A percentile compares a stretch with the other conserved stretches of the same genome.
These are phyloP conservation scores for Pigoraptor vietnamica DNA, from an alignment of 78 protist genomes.

Conservation along the genomic window DNA sequence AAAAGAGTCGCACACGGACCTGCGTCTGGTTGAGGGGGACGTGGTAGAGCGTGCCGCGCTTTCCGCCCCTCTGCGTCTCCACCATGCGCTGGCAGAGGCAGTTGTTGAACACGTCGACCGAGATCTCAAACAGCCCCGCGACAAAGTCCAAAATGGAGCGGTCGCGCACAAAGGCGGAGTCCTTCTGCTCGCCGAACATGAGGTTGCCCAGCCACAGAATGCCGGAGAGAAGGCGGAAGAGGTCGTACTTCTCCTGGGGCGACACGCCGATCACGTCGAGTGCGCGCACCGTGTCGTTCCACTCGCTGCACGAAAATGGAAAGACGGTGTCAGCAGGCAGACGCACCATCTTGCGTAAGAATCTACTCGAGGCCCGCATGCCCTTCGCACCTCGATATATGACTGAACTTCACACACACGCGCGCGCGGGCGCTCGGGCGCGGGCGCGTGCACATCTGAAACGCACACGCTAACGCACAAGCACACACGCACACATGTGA, in stretches of 20 bases:
- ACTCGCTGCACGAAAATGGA: background rate
- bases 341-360: no score
- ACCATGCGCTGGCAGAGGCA: constrained; percentile 6
- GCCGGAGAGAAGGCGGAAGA: constrained; percentile 31
- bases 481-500: background rate
- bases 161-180: background rate
- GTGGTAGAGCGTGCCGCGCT: constrained; percentile 13
- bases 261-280: constrained; percentile 31
- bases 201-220: constrained; percentile 42
- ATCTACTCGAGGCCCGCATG: no score
- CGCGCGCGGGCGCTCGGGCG: no score
- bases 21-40: constrained; percentile 8
- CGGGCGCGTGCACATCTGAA: no score
- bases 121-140: constrained; percentile 13
- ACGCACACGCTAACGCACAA: constrained; percentile 3
- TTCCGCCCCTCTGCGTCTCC: constrained; percentile 8
- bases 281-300: constrained; percentile 1
- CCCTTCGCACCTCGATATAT: no score
- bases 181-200: background rate
- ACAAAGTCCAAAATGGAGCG: background rate
- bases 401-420: no score
- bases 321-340: background rate
- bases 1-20: background rate
- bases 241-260: background rate
- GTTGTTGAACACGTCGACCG: background rate